Base-by-base conservation (phyloP, 495 filamentous ascomycete species). In the Aspergillus bridgeri region DNA sequence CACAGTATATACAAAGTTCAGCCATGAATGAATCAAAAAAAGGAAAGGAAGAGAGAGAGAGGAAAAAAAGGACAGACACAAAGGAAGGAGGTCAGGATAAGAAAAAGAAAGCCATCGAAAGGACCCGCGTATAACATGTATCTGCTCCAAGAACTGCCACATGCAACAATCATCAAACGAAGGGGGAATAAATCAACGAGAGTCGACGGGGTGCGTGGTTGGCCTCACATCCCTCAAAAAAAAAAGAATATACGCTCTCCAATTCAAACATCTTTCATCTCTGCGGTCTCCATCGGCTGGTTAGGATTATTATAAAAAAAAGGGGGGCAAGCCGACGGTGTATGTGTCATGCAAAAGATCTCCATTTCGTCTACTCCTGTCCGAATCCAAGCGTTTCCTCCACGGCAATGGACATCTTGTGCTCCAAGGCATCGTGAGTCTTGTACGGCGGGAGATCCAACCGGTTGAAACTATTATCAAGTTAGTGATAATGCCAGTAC, bases 371-470 rank as follows among this genome's bases (percentile, higher is more conserved):
- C 70, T 86, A 98, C 79, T 99, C 94, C 76, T 99, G 95, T 51
- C 94, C 94, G 71, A 99, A 99, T 57, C 94, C 94, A 80, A 99
- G 89, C 9, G 94, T 99, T 78, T 99, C 94, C 77, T 99, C 94
- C 56, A 99, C 94, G 5, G 94, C 94, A 67, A 94, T 93, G 24
- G 91, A 92, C 69, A 99, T 74, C 75, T 98, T 99, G 64, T 84
- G 78, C 66, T 93, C 85, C 60, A 99, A 78, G 62, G 83, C 81
- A 25, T 97, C 92, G 63, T 92, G 82, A 8, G 79, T 82, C 78
- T 96, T 96, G 69, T 99, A 99, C 43, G 92, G 86, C 17, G 94
- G 94, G 15, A 99, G 82, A 75, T 99, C 94, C 60, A 99, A 81
- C 59, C 94, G 93, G 69, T 98, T 98, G 81, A 98, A 98, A 73